Base-by-base conservation (phyloP, 1,284 basidiomycete genomes). In the Xerocomus tenax region DNA sequence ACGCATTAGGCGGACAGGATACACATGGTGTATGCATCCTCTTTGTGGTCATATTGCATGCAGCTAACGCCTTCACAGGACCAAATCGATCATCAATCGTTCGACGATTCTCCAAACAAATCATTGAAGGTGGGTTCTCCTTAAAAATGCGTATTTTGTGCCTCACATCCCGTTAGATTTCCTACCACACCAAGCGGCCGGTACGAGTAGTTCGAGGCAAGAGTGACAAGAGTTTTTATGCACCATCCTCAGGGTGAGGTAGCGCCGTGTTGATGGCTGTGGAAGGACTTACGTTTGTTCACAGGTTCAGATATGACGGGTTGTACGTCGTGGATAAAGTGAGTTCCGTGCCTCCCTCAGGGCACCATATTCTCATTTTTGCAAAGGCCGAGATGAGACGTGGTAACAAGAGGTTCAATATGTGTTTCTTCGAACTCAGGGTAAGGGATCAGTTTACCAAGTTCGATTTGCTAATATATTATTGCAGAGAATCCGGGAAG, bases 231-330 rank as follows among this genome's bases (percentile, higher is more conserved):
- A 61, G 28, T 8, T 46, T 47, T 28, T 74, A 62, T 28, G 61
- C 72, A 3, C 74, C 74, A 1, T 1, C 23, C 1, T 9, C 38
- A 39, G 72, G 73, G 62, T 72, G 52, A 53, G 64, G 35, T 30
- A 28, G 16, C 5, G 21, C 5, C 8, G n/a, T 16, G 18, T 25
- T 6, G n/a, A n/a, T n/a, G 5, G 21, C 12, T 28, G 13, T 30
- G 6, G 35, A 19, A 42, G 2, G 16, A 25, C 32, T 52, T 16
- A 50, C 13, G 16, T 35, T 42, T 6, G 9, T 38, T 29, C 21
- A 9, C 18, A 74, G 73, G 34, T 76, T 67, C 51, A 71, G 74
- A 30, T 75, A 76, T 45, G 74, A 76, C 47, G 74, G 74, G 0
- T 63, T 76, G 23, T 76, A 76, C 50, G 49, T 57, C 13, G 73